Evolutionary conservation across 257 asterid genomes (phyloP).

Genomic region (Plectranthus barbatus): DNA sequence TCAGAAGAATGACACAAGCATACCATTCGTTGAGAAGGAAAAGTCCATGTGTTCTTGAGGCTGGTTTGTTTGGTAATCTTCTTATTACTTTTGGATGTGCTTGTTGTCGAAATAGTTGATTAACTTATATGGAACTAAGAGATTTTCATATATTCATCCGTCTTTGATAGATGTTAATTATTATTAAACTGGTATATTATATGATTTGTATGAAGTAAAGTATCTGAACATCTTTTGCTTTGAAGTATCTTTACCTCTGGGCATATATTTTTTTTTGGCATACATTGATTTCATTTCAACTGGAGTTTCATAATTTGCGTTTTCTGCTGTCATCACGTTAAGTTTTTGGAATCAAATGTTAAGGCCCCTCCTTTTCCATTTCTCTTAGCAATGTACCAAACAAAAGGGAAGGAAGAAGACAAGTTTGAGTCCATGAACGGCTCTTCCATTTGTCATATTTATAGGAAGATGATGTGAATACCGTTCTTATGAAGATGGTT

Average conservation of each 20-base stretch:
- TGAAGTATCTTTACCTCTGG: neutral
- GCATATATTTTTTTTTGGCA: neutral
- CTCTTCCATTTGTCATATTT: conserved; percentile 20
- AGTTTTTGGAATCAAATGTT: neutral
- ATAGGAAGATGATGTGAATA: conserved; percentile 18
- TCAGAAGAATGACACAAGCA: conserved; percentile 38
- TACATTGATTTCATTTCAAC: neutral
- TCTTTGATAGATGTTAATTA: conserved; percentile 2
- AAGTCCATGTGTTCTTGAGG: conserved; percentile 78
- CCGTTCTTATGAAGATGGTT: no score
- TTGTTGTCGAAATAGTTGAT: neutral
- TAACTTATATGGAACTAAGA: conserved; percentile 9
- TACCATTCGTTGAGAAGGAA: conserved; percentile 83
- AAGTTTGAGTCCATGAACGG: conserved; percentile 20
- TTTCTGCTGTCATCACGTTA: neutral
- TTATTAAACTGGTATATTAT: neutral
- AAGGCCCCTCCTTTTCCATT: neutral
- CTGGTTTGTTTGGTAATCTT: conserved; percentile 51
- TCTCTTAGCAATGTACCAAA: neutral
- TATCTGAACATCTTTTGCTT: neutral
- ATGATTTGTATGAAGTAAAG: neutral
- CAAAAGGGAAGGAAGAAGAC: conserved; percentile 16
- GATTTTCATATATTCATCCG: neutral
- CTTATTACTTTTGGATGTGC: conserved; percentile 7
- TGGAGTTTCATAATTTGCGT: neutral